Conservation (phyloP, 78 protist species). For the Corallochytrium limacisporum region DNA sequence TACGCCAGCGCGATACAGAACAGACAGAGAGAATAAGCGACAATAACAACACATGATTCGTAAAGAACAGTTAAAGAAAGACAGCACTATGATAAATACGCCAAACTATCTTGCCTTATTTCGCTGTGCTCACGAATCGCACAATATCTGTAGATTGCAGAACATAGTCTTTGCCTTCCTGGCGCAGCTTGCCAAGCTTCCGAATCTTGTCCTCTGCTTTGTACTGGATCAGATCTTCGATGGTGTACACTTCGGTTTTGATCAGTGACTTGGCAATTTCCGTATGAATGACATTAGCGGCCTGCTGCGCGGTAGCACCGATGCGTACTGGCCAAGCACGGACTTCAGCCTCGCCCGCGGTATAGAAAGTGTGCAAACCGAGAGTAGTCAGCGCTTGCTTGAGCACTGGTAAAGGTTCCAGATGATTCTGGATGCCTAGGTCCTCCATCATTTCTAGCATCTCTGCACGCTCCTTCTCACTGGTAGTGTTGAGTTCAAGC, state of each 20-base stretch:
- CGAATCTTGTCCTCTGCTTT: too few relatives aligned
- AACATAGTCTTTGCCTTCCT: slow-evolving; percentile 2
- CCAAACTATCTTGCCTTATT: too few relatives aligned
- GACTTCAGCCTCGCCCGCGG: slow-evolving; percentile 25
- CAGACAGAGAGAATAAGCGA: too few relatives aligned
- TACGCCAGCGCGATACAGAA: too few relatives aligned
- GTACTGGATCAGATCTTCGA: too few relatives aligned
- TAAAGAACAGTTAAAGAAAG: too few relatives aligned
- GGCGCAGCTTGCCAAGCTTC: slow-evolving; percentile 3
- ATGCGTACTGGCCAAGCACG: slow-evolving; percentile 22
- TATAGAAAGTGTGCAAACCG: slow-evolving; percentile 6
- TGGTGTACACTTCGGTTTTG: slow-evolving; percentile 29
- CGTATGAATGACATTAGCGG: slow-evolving; percentile 21
- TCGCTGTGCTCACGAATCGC: background rate
- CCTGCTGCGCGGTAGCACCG: slow-evolving; percentile 21
- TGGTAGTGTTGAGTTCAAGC: too few relatives aligned
- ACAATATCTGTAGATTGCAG: background rate
- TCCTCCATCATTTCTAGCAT: background rate
- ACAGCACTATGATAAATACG: too few relatives aligned
- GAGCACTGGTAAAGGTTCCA: background rate
- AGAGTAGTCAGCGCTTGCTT: background rate
- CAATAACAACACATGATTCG: too few relatives aligned
- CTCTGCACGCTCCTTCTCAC: background rate
- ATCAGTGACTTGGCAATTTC: slow-evolving; percentile 8
- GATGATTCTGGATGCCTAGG: background rate